Conservation (phyloP, 805 yeast genomes). For the Metschnikowia henanensis region DNA sequence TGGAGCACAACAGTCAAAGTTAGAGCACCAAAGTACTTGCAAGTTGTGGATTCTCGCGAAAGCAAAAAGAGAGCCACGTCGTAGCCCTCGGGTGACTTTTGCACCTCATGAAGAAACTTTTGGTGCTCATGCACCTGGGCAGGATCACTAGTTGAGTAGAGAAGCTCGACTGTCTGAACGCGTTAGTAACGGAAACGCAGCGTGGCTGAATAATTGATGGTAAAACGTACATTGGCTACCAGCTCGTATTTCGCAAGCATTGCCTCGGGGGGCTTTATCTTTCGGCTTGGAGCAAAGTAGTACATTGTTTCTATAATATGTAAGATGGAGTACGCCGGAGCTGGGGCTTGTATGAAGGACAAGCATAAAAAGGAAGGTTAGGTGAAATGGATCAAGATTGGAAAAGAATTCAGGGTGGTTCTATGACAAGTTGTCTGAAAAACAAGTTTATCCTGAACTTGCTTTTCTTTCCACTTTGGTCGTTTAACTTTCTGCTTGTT, state of each 20-base stretch:
- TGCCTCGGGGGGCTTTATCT: background rate
- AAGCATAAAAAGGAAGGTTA: too few relatives aligned
- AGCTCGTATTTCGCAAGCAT: slow-evolving; percentile 10
- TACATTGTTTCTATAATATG: too few relatives aligned
- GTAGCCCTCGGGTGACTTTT: slow-evolving; percentile 57
- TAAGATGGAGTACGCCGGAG: background rate
- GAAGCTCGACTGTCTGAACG: slow-evolving; percentile 37
- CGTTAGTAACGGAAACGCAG: background rate
- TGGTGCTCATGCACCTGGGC: slow-evolving; percentile 47
- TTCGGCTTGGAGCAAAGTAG: background rate
- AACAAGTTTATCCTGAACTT: too few relatives aligned
- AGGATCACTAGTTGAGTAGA: slow-evolving; percentile 44
- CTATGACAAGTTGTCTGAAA: too few relatives aligned
- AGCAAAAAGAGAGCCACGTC: slow-evolving; percentile 56
- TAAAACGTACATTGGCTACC: slow-evolving; percentile 12
- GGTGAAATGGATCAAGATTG: too few relatives aligned
- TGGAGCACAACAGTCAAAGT: slow-evolving; percentile 69
- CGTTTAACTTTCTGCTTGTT: too few relatives aligned
- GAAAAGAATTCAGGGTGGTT: too few relatives aligned
- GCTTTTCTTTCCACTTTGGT: too few relatives aligned
- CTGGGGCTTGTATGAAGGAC: background rate
- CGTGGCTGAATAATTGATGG: background rate
- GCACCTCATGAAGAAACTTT: slow-evolving; percentile 54
- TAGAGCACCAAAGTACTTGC: slow-evolving; percentile 78
- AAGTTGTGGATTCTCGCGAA: slow-evolving; percentile 38